phyloP scores from a whole-genome alignment of 208 protist genomes.

The Trichomonas tenax region DNA sequence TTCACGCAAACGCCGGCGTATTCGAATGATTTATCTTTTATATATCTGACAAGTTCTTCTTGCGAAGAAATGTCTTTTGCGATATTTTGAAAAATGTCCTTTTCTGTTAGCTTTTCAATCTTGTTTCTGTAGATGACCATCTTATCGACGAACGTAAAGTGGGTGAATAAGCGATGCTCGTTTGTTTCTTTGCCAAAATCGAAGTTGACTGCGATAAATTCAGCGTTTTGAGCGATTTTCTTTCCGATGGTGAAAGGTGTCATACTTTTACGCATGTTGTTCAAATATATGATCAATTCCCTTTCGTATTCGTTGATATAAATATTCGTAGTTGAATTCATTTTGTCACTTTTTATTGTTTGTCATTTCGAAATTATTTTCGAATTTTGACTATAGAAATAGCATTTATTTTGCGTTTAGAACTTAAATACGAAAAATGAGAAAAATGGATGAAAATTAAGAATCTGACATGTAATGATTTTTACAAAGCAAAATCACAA shows the following conservation, averaged over 20 bases:
- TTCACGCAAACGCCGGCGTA: background rate
- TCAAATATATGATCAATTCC: background rate
- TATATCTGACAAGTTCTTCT: background rate
- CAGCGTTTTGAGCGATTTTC: background rate
- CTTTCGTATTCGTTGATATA: background rate
- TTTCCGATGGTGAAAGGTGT: background rate
- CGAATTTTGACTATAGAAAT: no score
- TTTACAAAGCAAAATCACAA: no score
- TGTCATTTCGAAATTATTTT: background rate
- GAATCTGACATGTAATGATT: no score
- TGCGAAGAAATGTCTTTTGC: background rate
- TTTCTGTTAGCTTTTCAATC: background rate
- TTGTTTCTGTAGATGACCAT: background rate
- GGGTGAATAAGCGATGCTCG: background rate
- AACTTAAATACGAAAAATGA: no score
- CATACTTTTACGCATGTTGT: background rate
- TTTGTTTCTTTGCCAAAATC: background rate
- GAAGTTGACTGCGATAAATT: background rate
- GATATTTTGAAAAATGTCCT: background rate
- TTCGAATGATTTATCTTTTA: background rate
- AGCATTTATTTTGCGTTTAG: no score
- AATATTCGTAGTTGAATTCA: background rate
- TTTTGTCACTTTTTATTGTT: background rate
- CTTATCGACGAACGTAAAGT: background rate
- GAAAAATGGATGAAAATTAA: no score